A percentile compares a stretch with the other conserved stretches of the same genome.
These are phyloP conservation scores for Xylaria arbuscula DNA, from an alignment of 2,329 filamentous ascomycete genomes.

Conservation along the genomic window DNA sequence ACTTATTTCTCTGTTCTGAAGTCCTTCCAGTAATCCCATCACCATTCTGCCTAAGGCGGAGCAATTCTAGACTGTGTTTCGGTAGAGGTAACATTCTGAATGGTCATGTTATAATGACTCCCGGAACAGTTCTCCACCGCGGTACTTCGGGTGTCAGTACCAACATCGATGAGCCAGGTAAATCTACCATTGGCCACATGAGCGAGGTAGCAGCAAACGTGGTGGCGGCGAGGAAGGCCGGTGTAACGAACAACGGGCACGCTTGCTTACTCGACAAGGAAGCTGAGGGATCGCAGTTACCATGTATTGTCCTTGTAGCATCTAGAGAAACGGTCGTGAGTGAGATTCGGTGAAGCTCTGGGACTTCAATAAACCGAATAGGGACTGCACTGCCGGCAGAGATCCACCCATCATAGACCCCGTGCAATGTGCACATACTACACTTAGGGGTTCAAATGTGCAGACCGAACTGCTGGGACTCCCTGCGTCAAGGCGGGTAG, in stretches of 20 bases:
- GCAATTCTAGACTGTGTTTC: conserved; percentile 7
- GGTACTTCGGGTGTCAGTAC: neutral
- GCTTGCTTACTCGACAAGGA: conserved; percentile 16
- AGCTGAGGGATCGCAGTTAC: conserved; percentile 4
- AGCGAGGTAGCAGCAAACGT: conserved; percentile 13
- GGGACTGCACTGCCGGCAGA: conserved; percentile 13
- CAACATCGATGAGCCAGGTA: neutral
- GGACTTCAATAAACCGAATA: conserved; percentile 4
- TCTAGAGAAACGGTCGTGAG: neutral
- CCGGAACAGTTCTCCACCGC: conserved; percentile 2
- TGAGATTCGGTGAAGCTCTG: conserved; percentile 29
- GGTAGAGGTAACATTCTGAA: conserved; percentile 1
- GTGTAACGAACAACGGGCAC: conserved; percentile 23
- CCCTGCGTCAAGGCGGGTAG: conserved; percentile 4
- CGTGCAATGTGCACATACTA: neutral
- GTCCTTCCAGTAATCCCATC: neutral
- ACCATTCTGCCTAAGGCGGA: conserved; percentile 28
- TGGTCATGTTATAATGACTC: neutral
- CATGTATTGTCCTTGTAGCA: conserved; percentile 3
- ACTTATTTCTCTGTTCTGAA: neutral
- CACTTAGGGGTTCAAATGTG: neutral
- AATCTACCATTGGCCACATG: neutral
- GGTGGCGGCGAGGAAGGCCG: conserved; percentile 7
- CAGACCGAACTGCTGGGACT: conserved; percentile 20
- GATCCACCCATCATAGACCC: conserved; percentile 22